Conservation (phyloP, 2,329 filamentous ascomycete species). For the Triangularia setosa region DNA sequence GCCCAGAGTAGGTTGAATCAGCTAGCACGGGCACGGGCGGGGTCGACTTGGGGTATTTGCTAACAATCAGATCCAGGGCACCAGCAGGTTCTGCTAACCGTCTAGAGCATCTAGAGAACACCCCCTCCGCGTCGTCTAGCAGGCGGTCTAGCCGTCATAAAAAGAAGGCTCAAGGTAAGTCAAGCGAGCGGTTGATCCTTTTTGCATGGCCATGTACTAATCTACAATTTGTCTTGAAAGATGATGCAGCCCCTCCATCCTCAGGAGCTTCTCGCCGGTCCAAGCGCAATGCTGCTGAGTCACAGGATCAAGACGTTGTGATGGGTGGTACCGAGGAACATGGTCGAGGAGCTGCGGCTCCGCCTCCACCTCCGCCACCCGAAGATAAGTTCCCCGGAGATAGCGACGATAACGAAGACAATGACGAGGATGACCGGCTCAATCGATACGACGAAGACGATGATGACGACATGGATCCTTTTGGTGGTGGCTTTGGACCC, state of each 20-base stretch:
- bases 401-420: constrained; percentile 41
- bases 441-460: constrained; percentile 56
- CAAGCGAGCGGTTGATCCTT: neutral
- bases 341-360: constrained; percentile 39
- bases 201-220: constrained; percentile 7
- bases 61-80: constrained; percentile 3
- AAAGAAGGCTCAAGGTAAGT: constrained; percentile 53
- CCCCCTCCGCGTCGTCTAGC: constrained; percentile 60
- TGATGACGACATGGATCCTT: constrained; percentile 55
- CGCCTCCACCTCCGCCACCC: constrained; percentile 37
- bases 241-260: constrained; percentile 34
- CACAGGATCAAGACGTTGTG: constrained; percentile 58
- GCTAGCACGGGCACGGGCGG: neutral
- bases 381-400: constrained; percentile 39
- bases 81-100: constrained; percentile 60
- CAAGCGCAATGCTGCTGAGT: constrained; percentile 51
- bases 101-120: constrained; percentile 57
- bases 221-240: constrained; percentile 27
- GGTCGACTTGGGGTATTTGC: neutral
- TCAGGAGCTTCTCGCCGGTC: constrained; percentile 42
- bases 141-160: constrained; percentile 71
- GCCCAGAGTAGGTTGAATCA: constrained; percentile 55
- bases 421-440: constrained; percentile 52
- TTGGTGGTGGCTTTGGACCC: constrained; percentile 63
- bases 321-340: constrained; percentile 68